Conservation (phyloP, 441 rosid genomes). For the Mallotus repandus region DNA sequence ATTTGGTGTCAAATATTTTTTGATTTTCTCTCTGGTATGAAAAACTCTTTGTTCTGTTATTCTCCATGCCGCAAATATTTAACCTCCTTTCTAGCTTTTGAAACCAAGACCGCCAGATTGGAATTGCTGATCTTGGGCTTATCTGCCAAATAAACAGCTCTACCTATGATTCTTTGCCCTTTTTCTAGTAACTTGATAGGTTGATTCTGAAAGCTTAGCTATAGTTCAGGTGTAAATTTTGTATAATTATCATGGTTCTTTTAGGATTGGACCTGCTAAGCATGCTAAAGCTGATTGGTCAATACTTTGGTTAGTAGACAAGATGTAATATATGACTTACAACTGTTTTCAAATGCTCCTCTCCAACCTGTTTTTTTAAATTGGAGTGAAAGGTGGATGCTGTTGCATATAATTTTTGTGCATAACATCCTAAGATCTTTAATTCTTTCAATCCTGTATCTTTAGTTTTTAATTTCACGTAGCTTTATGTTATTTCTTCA, state of each 20-base stretch:
- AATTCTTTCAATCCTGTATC: neutral
- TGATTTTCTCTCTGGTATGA: neutral
- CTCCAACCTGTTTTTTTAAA: neutral
- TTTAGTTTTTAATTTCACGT: neutral
- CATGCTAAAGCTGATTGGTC: neutral
- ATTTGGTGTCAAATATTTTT: neutral
- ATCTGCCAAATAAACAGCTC: neutral
- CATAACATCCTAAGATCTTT: neutral
- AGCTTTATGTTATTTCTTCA: neutral
- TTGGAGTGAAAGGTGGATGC: neutral
- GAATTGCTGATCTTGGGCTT: neutral
- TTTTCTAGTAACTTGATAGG: neutral
- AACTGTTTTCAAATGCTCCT: neutral
- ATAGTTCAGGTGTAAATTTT: neutral
- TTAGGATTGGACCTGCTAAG: neutral
- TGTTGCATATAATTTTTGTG: neutral
- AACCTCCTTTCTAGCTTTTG: neutral
- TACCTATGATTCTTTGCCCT: neutral
- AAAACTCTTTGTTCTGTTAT: neutral
- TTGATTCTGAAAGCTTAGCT: neutral
- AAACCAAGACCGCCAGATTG: neutral
- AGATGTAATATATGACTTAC: neutral
- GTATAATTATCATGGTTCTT: neutral
- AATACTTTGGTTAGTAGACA: neutral
- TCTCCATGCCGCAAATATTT: neutral